Evolutionary conservation across 805 yeast genomes (phyloP).

Genomic region (Teunomyces panamensis): DNA sequence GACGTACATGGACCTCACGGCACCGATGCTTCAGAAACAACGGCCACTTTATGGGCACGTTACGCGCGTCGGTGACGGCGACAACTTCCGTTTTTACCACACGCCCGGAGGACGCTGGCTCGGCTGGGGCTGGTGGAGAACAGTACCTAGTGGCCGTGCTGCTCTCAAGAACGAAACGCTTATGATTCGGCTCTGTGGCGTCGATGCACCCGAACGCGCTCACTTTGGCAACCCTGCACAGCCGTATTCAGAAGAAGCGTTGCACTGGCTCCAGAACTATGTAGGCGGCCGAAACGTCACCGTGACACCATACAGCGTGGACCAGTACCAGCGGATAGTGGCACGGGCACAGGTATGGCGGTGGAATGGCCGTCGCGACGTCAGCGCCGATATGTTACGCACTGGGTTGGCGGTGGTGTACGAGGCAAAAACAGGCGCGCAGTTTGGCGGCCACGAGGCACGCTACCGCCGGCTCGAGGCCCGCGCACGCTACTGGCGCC

Average conservation of each 20-base stretch:
- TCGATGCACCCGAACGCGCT: constrained; percentile 95
- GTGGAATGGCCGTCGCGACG: constrained; percentile 63
- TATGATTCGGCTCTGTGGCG: constrained; percentile 81
- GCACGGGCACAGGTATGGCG: constrained; percentile 67
- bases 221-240: constrained; percentile 95
- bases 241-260: constrained; percentile 80
- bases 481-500: constrained; percentile 51
- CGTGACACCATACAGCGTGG: constrained; percentile 75
- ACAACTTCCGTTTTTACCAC: constrained; percentile 88
- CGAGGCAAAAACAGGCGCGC: constrained; percentile 77
- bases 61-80: constrained; percentile 93
- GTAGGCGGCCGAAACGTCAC: constrained; percentile 66
- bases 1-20: constrained; percentile 37
- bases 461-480: constrained; percentile 59
- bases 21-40: constrained; percentile 28
- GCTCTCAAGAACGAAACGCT: constrained; percentile 63
- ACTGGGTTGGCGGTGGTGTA: constrained; percentile 85
- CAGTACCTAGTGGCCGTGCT: constrained; percentile 52
- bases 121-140: constrained; percentile 94
- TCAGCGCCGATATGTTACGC: constrained; percentile 83
- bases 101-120: constrained; percentile 85
- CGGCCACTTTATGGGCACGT: constrained; percentile 59
- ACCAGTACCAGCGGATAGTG: constrained; percentile 88
- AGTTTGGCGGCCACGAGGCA: constrained; percentile 75
- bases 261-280: constrained; percentile 68